Base-by-base conservation (phyloP, 2,329 filamentous ascomycete genomes). In the Colletotrichum siamense region DNA sequence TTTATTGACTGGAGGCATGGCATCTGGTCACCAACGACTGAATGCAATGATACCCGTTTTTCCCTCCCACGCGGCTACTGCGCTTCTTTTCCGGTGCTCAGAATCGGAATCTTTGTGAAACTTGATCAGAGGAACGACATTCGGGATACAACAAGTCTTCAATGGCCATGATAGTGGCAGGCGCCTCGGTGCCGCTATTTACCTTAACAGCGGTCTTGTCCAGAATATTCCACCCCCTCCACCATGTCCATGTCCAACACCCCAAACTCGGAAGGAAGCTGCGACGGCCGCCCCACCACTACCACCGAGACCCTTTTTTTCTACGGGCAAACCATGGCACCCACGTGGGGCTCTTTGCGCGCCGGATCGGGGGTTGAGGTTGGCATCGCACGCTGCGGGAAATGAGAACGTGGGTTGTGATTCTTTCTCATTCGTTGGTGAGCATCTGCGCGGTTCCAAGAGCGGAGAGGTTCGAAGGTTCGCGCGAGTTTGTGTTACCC, bases 141-240 rank as follows among this genome's bases (percentile, higher is more conserved):
- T 49, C 8, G 16, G 39, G 10, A 52, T 52, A 52, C 44, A 52
- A 52, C 44, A 8, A 52, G 3, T 22, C 44, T 52, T 52, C 67
- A 8, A 49, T 9, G 10, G 1, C 2, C 8, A 8, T 52, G 74
- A 44, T 74, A 68, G 55, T 24, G 26, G 24, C 7, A n/a, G 32
- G 12, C 13, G 70, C 59, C 34, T 22, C 4, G 13, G n/a, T 8
- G 9, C 3, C 34, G n/a, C 70, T 52, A 65, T 69, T 52, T 24
- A 59, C 64, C 36, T 52, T 66, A 76, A 74, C 63, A 69, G 9
- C 24, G 26, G 3, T 30, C 26, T 52, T 49, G 74, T 76, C 74
- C 73, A 76, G 74, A 76, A 76, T 61, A 65, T 76, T 76, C 70
- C 44, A 74, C 69, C 63, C 34, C 68, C 73, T 55, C 69, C 62